Conservation (phyloP, 176 grass and related monocot species). For the Hsuehochloa calcarea region DNA sequence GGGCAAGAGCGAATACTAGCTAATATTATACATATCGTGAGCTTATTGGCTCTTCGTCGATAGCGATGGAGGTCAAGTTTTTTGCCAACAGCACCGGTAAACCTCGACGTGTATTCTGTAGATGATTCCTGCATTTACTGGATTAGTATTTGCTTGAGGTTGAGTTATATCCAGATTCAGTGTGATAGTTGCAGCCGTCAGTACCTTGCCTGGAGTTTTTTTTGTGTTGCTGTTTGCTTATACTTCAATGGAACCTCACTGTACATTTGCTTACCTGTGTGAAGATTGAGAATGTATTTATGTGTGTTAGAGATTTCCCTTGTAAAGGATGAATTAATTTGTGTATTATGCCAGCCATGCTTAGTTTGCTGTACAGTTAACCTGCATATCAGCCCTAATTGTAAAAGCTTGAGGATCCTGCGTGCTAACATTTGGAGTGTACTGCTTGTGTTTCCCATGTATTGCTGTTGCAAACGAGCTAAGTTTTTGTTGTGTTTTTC, state of each 20-base stretch:
- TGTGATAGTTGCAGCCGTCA: constrained; percentile 28
- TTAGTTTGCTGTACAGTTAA: constrained; percentile 38
- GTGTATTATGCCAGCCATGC: constrained; percentile 4
- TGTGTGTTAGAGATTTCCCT: not conserved
- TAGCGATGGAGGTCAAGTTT: constrained; percentile 1
- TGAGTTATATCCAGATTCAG: constrained; percentile 28
- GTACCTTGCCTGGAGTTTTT: constrained; percentile 25
- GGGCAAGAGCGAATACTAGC: constrained; percentile 50
- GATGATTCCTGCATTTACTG: constrained; percentile 42
- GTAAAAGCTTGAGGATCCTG: not conserved
- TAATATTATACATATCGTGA: not conserved
- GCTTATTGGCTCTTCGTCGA: not conserved
- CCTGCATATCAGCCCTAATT: not conserved
- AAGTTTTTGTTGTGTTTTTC: not conserved
- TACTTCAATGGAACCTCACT: constrained; percentile 57
- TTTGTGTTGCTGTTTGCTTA: constrained; percentile 44
- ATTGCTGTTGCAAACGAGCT: not conserved
- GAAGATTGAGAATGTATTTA: constrained; percentile 5
- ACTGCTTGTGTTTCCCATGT: not conserved
- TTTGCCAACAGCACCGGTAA: constrained; percentile 26
- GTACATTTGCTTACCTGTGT: constrained; percentile 59
- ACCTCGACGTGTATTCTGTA: constrained; percentile 39
- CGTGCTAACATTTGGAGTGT: not conserved
- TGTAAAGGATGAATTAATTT: not conserved
- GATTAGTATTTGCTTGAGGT: constrained; percentile 44